Percentiles rank a stretch among this genome's conserved stretches.
Conservation (phyloP, 768 basidiomycete species). For the Tephrocybe sp. region DNA sequence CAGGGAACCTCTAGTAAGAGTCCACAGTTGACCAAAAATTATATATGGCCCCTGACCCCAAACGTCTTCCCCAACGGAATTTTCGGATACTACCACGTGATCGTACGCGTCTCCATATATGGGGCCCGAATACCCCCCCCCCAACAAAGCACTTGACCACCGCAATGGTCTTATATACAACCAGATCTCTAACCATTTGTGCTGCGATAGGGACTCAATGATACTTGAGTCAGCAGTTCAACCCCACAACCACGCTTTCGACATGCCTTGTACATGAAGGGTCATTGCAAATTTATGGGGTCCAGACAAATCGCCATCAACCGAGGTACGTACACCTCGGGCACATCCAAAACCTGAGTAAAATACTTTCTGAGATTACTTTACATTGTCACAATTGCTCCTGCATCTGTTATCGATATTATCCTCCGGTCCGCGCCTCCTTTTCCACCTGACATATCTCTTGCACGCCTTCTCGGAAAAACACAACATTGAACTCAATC, state of each 20-base stretch:
- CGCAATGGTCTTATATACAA: too few relatives aligned
- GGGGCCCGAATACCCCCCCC: neutral
- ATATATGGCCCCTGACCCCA: slow-evolving; percentile 43
- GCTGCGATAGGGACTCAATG: neutral
- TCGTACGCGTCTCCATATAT: slow-evolving; percentile 20
- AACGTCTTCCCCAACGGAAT: slow-evolving; percentile 45
- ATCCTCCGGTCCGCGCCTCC: slow-evolving; percentile 46
- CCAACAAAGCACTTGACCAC: too few relatives aligned
- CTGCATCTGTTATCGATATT: neutral
- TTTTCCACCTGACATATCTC: slow-evolving; percentile 80
- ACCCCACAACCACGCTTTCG: slow-evolving; percentile 4
- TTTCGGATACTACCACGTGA: slow-evolving; percentile 34
- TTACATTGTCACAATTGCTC: neutral
- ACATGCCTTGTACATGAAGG: neutral
- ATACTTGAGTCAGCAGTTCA: neutral
- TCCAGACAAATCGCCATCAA: slow-evolving; percentile 9
- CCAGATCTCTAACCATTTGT: too few relatives aligned
- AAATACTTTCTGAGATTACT: slow-evolving; percentile 1
- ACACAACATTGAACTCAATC: slow-evolving; percentile 86
- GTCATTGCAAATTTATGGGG: slow-evolving; percentile 8
- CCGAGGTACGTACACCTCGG: slow-evolving; percentile 1
- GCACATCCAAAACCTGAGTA: slow-evolving; percentile 5
- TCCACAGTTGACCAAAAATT: slow-evolving; percentile 30
- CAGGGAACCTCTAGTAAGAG: slow-evolving; percentile 22
- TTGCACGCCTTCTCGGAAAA: slow-evolving; percentile 79